A percentile compares a stretch with the other conserved stretches of the same genome.
Evolutionary conservation across 352 stramenopile species (phyloP).

Genomic region (Phytophthora meadii): DNA sequence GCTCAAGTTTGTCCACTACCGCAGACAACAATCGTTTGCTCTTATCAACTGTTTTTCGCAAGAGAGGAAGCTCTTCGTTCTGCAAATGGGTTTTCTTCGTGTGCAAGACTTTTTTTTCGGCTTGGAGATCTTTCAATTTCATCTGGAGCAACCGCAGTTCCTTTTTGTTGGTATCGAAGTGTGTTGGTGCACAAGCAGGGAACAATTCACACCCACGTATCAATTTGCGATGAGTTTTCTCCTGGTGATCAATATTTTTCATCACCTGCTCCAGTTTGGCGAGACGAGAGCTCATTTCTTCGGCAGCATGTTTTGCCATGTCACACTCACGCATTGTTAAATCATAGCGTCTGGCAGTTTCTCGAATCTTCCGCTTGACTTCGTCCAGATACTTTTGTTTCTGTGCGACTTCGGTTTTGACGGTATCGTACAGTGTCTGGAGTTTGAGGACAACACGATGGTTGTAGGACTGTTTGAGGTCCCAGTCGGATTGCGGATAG

Average conservation of each 20-base stretch:
- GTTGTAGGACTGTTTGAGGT: slow-evolving; percentile 82
- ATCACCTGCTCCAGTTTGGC: slow-evolving; percentile 73
- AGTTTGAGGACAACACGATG: slow-evolving; percentile 81
- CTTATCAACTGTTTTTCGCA: slow-evolving; percentile 58
- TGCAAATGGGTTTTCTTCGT: slow-evolving; percentile 71
- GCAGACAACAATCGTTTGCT: slow-evolving; percentile 72
- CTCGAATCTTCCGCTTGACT: slow-evolving; percentile 66
- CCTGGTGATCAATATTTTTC: slow-evolving; percentile 70
- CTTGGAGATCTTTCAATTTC: slow-evolving; percentile 70
- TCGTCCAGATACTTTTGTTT: slow-evolving; percentile 72
- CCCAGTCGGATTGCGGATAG: slow-evolving; percentile 81
- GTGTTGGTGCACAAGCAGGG: slow-evolving; percentile 53
- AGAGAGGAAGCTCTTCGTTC: slow-evolving; percentile 57
- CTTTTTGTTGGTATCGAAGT: slow-evolving; percentile 78
- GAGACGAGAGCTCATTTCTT: slow-evolving; percentile 78
- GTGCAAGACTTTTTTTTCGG: slow-evolving; percentile 72
- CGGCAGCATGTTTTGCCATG: slow-evolving; percentile 75
- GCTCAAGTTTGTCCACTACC: slow-evolving; percentile 74
- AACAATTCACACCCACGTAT: slow-evolving; percentile 73
- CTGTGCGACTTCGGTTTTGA: slow-evolving; percentile 62
- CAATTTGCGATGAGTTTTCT: slow-evolving; percentile 76
- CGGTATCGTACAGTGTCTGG: slow-evolving; percentile 72
- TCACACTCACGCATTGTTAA: slow-evolving; percentile 78
- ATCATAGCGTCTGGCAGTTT: slow-evolving; percentile 69
- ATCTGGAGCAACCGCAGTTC: slow-evolving; percentile 73